Conservation (phyloP, 768 basidiomycete species). For the Favolaschia claudopus region DNA sequence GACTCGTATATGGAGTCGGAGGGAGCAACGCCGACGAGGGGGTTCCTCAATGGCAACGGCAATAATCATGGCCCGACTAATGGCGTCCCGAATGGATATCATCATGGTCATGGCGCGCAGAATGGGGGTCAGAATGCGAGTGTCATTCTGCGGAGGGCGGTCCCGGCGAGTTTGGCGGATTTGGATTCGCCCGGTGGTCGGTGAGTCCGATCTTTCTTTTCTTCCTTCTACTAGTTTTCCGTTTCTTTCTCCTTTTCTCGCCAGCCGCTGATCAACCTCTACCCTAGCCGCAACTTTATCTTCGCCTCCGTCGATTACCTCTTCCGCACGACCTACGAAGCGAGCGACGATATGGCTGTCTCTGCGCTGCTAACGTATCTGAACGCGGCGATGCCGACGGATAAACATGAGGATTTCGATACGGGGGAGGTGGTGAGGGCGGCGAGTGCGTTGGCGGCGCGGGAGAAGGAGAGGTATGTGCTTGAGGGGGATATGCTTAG, state of each 20-base stretch:
- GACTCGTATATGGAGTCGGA: slow-evolving; percentile 38
- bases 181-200: slow-evolving; percentile 66
- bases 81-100: not conserved
- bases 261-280: slow-evolving; percentile 14
- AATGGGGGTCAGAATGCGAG: slow-evolving; percentile 3
- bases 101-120: not conserved
- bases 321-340: slow-evolving; percentile 72
- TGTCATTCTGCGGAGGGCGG: slow-evolving; percentile 33
- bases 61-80: not conserved
- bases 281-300: slow-evolving; percentile 64
- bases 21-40: slow-evolving; percentile 18
- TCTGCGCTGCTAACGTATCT: slow-evolving; percentile 74
- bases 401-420: slow-evolving; percentile 86
- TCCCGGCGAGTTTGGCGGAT: slow-evolving; percentile 59
- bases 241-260: slow-evolving; percentile 6
- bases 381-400: slow-evolving; percentile 77
- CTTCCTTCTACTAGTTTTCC: slow-evolving; percentile 1
- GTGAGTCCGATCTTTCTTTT: slow-evolving; percentile 47
- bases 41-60: not conserved
- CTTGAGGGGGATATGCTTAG: slow-evolving; percentile 26
- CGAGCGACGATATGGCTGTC: slow-evolving; percentile 72
- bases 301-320: slow-evolving; percentile 67
- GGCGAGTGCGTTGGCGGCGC: slow-evolving; percentile 32
- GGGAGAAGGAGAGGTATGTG: slow-evolving; percentile 11
- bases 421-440: slow-evolving; percentile 71